These are phyloP conservation scores for Aspergillus alliaceus DNA, from an alignment of 2,329 filamentous ascomycete species.

Conservation along the genomic window DNA sequence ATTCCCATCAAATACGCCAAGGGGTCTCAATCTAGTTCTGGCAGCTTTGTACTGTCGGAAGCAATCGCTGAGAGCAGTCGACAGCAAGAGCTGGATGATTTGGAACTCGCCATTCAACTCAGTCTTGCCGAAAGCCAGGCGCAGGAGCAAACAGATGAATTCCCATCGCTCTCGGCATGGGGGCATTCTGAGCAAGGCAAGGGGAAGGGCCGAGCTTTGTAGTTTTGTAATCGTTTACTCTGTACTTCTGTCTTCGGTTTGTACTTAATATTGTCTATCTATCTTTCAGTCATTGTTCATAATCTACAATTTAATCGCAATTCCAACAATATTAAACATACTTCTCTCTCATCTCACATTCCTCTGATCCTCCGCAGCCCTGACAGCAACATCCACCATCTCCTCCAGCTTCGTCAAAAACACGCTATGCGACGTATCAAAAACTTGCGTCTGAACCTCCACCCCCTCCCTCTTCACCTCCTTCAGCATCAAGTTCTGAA, in stretches of 20 bases:
- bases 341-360: not conserved
- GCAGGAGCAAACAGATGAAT: conserved; percentile 36
- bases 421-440: conserved; percentile 14
- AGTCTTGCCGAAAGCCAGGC: conserved; percentile 62
- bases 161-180: conserved; percentile 27
- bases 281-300: not conserved
- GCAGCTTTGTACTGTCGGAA: conserved; percentile 18
- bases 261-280: not conserved
- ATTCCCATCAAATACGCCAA: conserved; percentile 40
- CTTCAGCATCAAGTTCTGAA: conserved; percentile 18
- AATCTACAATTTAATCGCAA: not conserved
- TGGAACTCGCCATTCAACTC: conserved; percentile 63
- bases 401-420: conserved; percentile 15
- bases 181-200: conserved; percentile 30
- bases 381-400: conserved; percentile 13
- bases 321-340: not conserved
- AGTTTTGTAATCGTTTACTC: not conserved
- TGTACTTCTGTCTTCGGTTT: not conserved
- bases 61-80: conserved; percentile 36
- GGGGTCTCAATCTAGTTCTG: conserved; percentile 17
- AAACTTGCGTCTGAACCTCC: conserved; percentile 2
- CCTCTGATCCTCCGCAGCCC: conserved; percentile 12
- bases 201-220: conserved; percentile 33
- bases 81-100: conserved; percentile 54
- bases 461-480: conserved; percentile 6